Percentiles rank a stretch among this genome's conserved stretches.
These are phyloP conservation scores for Margaritispora aquatica DNA, from an alignment of 495 filamentous ascomycete genomes.

Conservation along the genomic window DNA sequence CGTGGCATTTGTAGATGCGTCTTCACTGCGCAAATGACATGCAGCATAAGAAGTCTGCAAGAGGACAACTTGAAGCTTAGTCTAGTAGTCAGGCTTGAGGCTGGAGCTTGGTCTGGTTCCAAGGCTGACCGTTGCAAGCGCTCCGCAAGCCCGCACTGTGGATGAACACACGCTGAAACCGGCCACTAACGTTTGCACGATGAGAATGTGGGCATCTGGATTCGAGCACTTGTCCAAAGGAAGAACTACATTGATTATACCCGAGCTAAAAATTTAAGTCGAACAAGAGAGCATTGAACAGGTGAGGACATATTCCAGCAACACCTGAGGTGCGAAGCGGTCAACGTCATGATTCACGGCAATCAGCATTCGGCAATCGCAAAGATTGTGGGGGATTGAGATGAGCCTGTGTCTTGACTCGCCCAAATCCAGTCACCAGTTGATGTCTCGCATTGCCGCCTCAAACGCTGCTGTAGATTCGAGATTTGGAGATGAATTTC, in stretches of 20 bases:
- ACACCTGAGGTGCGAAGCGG: background rate
- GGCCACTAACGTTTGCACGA: background rate
- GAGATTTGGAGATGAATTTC: background rate
- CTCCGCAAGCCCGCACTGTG: background rate
- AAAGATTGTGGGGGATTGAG: too few species aligned
- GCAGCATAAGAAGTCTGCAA: background rate
- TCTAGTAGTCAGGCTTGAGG: background rate
- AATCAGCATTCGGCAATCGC: background rate
- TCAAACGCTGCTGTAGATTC: background rate
- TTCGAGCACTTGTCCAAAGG: background rate
- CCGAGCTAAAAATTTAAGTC: too few species aligned
- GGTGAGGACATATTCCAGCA: too few species aligned
- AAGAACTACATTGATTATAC: too few species aligned
- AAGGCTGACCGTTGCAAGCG: background rate
- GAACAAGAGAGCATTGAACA: too few species aligned
- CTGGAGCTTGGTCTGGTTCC: background rate
- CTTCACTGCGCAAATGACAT: background rate
- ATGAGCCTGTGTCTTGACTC: background rate
- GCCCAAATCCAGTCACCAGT: background rate
- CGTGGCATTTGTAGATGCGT: slow-evolving; percentile 13
- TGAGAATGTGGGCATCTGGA: background rate
- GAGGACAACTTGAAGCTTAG: slow-evolving; percentile 8
- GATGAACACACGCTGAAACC: background rate
- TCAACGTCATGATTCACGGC: background rate
- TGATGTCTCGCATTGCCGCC: background rate